Evolutionary conservation across 1,139 yeast genomes (phyloP), one percentile per base, ranked within the genome.

Genomic region (Scheffersomyces segobiensis): DNA sequence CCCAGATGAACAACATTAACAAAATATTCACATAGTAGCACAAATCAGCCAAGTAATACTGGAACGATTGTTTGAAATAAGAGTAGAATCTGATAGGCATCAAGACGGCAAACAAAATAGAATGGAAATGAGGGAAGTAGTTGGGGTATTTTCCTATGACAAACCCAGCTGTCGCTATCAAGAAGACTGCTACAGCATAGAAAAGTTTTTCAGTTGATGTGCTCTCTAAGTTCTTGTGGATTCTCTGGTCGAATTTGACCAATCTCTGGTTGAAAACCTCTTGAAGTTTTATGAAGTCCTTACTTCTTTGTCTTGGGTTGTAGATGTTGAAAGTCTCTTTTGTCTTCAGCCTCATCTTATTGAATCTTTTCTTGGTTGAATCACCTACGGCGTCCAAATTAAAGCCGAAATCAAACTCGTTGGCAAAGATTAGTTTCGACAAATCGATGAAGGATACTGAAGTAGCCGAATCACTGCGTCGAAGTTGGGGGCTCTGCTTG

Each of bases 1-100:
- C 79, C 98, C 98, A 95, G 50, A 95, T 82, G 68, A 85, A 95
- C 1, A 86, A 62, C 68, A 93, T 70, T 52, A 91, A 76, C 60
- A 95, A 76, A 39, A 85, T 65, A 67, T 95, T 95, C 54, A 91
- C 98, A 72, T 89, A 95, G 72, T 95, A 95, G 74, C 99, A 95
- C 64, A 95, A 79, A 72, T 95, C 99, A 0, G 97, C 98, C 71
- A 95, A 78, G 70, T 87, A 95, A 74, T 91, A 95, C 62, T 93
- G 97, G 74, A 83, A 92, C 18, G 90, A 85, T 55, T 81, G 82
- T 70, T 90, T 90, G 75, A 88, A 89, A 73, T 91, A 95, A 0
- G 96, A 86, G 73, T 92, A 88, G 66, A 89, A 83, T 57, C 99
- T 78, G 54, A 93, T 87, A 0, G 99, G 98, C 88, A 93, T 85